These are phyloP conservation scores for Gossypium turneri DNA, from an alignment of 345 rosid species.

Conservation along the genomic window DNA sequence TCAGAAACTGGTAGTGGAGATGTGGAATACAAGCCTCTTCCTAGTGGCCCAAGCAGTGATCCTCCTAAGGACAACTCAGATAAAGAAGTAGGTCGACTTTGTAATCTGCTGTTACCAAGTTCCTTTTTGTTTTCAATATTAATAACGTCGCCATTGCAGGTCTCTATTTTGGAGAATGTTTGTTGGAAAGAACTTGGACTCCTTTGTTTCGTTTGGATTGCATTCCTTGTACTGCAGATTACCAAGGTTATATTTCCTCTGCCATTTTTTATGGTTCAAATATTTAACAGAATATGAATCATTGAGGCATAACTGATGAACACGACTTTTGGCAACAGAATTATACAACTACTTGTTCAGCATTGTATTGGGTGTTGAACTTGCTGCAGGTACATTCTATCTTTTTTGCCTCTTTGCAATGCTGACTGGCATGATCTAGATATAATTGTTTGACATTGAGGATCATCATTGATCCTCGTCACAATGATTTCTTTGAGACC, in stretches of 20 bases:
- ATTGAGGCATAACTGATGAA: conserved; percentile 17
- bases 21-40: conserved; percentile 61
- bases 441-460: background rate
- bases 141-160: conserved; percentile 32
- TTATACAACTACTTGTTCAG: conserved; percentile 50
- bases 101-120: background rate
- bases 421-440: background rate
- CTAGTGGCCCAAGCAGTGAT: conserved; percentile 40
- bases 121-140: background rate
- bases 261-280: background rate
- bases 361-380: conserved; percentile 58
- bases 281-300: background rate
- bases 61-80: conserved; percentile 31
- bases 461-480: background rate
- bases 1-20: conserved; percentile 38
- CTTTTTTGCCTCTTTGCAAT: background rate
- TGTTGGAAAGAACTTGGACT: conserved; percentile 81
- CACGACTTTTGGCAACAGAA: conserved; percentile 38
- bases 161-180: conserved; percentile 54
- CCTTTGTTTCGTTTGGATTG: conserved; percentile 72
- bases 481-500: background rate
- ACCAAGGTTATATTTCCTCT: conserved; percentile 42
- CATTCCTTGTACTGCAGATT: conserved; percentile 64
- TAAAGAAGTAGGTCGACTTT: conserved; percentile 21
- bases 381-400: conserved; percentile 47